Percentiles rank a stretch among this genome's conserved stretches.
phyloP scores from a whole-genome alignment of 768 basidiomycete genomes.

The Boletus sp. region DNA sequence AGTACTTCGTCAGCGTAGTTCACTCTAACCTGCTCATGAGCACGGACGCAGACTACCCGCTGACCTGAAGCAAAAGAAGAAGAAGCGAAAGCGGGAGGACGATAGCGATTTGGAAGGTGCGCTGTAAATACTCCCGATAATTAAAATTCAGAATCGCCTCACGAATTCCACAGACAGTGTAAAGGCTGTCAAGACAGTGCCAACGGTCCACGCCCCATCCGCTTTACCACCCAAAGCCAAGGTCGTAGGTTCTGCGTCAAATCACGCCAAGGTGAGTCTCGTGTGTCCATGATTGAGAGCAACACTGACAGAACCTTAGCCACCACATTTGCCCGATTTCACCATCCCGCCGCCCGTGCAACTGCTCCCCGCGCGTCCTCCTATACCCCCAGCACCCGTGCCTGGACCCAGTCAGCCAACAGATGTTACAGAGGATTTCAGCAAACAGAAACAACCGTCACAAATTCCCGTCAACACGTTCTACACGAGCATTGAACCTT shows the following conservation, averaged over 20 bases:
- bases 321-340: constrained; percentile 56
- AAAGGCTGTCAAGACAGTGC: constrained; percentile 58
- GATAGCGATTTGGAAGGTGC: constrained; percentile 71
- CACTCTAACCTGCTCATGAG: constrained; percentile 11
- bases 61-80: constrained; percentile 76
- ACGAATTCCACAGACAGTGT: constrained; percentile 41
- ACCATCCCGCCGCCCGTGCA: constrained; percentile 47
- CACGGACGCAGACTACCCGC: constrained; percentile 34
- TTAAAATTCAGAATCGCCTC: constrained; percentile 5
- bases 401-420: constrained; percentile 83
- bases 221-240: constrained; percentile 56
- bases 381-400: constrained; percentile 58
- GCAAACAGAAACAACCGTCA: constrained; percentile 73
- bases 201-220: constrained; percentile 42
- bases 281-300: neutral
- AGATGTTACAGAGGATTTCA: constrained; percentile 88
- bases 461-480: constrained; percentile 75
- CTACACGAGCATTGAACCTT: constrained; percentile 86
- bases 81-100: constrained; percentile 80
- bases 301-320: constrained; percentile 23
- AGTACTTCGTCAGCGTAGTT: constrained; percentile 25
- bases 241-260: constrained; percentile 41
- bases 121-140: constrained; percentile 24
- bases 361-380: constrained; percentile 61
- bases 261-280: constrained; percentile 50